Evolutionary conservation across 2,329 filamentous ascomycete genomes (phyloP).

Genomic region (Thielaviopsis euricoi): DNA sequence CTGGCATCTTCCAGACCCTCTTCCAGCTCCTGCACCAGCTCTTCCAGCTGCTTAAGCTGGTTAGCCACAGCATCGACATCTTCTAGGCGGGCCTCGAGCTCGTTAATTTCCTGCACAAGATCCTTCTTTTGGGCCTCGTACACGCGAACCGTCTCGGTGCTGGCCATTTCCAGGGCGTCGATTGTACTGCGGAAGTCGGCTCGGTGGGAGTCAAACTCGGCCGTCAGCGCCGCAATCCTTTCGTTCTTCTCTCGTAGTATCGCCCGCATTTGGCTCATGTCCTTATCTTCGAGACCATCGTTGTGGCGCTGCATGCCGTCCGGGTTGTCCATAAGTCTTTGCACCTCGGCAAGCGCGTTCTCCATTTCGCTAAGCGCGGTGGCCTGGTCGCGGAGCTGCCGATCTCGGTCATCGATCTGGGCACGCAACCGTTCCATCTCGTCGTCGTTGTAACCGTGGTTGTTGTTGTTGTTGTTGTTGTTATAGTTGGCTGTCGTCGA

Average conservation of each 20-base stretch:
- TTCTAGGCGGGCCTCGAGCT: slow-evolving; percentile 65
- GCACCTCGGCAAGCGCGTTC: slow-evolving; percentile 62
- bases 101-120: slow-evolving; percentile 65
- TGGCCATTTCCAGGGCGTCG: slow-evolving; percentile 88
- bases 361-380: slow-evolving; percentile 80
- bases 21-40: slow-evolving; percentile 90
- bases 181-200: slow-evolving; percentile 95
- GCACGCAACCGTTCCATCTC: slow-evolving; percentile 57
- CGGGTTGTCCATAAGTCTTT: slow-evolving; percentile 46
- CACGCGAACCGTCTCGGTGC: slow-evolving; percentile 85
- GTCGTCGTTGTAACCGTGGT: slow-evolving; percentile 43
- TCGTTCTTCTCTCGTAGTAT: slow-evolving; percentile 89
- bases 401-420: slow-evolving; percentile 70
- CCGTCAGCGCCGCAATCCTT: slow-evolving; percentile 80
- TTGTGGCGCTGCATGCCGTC: slow-evolving; percentile 27
- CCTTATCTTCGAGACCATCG: slow-evolving; percentile 41
- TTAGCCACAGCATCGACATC: slow-evolving; percentile 83
- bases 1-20: slow-evolving; percentile 91
- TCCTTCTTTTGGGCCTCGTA: slow-evolving; percentile 89
- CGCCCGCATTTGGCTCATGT: slow-evolving; percentile 61
- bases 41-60: slow-evolving; percentile 88
- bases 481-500: slow-evolving; percentile 37
- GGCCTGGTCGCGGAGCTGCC: slow-evolving; percentile 77
- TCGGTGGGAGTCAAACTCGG: slow-evolving; percentile 86
- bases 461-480: slow-evolving; percentile 43